Conservation (phyloP, 768 basidiomycete genomes). For the Chalciporus chontae region DNA sequence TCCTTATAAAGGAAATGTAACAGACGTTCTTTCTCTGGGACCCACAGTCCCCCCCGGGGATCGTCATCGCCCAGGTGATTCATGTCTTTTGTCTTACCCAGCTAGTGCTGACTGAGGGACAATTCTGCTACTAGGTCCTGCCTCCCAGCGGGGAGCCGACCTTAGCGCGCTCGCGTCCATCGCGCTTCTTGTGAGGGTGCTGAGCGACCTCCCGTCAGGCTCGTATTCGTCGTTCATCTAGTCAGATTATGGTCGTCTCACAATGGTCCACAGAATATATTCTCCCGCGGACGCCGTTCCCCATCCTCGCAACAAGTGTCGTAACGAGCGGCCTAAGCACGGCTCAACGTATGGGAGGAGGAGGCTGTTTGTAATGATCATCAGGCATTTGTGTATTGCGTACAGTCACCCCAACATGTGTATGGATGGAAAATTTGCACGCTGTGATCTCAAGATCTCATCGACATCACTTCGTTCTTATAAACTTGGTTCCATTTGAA, state of each 20-base stretch:
- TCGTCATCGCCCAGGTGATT: conserved; percentile 29
- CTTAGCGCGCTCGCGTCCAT: conserved; percentile 62
- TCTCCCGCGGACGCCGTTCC: conserved; percentile 51
- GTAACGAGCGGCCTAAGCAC: conserved; percentile 72
- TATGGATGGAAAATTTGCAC: conserved; percentile 6
- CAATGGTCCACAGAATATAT: conserved; percentile 18
- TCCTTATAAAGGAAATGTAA: conserved; percentile 31
- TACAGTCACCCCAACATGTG: conserved; percentile 10
- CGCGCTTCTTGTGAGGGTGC: conserved; percentile 69
- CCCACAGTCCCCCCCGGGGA: conserved; percentile 32
- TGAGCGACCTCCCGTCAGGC: conserved; percentile 56
- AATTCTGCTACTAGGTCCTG: conserved; percentile 22
- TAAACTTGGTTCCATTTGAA: background rate
- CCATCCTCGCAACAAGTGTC: conserved; percentile 69
- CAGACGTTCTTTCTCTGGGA: conserved; percentile 23
- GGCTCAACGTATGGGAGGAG: conserved; percentile 64
- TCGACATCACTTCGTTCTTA: background rate
- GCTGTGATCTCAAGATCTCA: background rate
- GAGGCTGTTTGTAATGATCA: conserved; percentile 21
- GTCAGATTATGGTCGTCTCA: conserved; percentile 8
- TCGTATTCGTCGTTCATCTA: conserved; percentile 7
- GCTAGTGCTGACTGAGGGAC: conserved; percentile 9
- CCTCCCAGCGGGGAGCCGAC: conserved; percentile 45
- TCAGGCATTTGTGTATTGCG: conserved; percentile 10
- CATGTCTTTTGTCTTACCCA: conserved; percentile 20